Base-by-base conservation (phyloP, 2,329 filamentous ascomycete genomes). In the Fusarium sp. region DNA sequence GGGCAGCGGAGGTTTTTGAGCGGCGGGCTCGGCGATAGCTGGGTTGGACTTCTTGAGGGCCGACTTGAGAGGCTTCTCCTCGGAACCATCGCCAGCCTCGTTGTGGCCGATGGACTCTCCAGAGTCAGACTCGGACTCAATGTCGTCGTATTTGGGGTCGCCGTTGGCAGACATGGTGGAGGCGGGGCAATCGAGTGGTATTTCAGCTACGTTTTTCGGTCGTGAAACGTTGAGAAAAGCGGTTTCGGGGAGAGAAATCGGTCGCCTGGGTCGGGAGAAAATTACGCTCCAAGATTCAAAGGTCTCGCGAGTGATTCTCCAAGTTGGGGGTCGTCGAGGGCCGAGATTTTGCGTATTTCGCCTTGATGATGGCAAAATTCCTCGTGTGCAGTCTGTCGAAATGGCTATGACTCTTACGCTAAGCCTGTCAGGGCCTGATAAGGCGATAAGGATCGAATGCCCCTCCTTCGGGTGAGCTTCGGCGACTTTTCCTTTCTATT, bases 51-150 rank as follows among this genome's bases (percentile, higher is more conserved):
- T 94, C 88, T 98, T 98, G 82, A 98, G 84, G 26, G 93, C 90
- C 45, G 95, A 93, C 87, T 97, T 97, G 77, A 90, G 81, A 58
- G 89, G 87, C 86, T 92, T 90, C 75, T 90, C 85, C 56, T 89
- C 86, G 45, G 24, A 8, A 49, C 88, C 88, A 69, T 91, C 87
- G 72, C 84, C 82, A 66, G 84, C 84, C 52, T 88, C 86, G 64
- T 89, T 84, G 64, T 87, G 82, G 72, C 89, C 85, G 69, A 88
- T 79, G 58, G 89, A 91, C 78, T 93, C 92, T 77, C 83, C 87
- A 50, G 86, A 88, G 77, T 87, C 87, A 52, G 87, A 89, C 73
- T 93, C 91, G 69, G 91, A 91, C 77, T 93, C 91, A 75, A 93
- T 87, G 76, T 93, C 90, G 80, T 93, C 88, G 80, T 88, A 88